Conservation (phyloP, 148 eudicot species). For the Vaccinium corymbosum region DNA sequence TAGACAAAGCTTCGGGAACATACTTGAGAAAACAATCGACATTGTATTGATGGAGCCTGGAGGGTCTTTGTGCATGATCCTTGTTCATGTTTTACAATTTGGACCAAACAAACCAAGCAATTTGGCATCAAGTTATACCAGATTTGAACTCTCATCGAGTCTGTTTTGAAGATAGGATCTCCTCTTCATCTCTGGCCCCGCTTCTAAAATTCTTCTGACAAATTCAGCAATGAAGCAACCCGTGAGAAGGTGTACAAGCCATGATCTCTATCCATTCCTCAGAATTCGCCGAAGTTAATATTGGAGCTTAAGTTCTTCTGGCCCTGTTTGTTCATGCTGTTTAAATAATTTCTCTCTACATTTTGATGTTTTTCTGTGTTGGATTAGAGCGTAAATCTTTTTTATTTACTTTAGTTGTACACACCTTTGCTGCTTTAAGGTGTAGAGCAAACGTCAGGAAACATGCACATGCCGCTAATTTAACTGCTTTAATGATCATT, state of each 20-base stretch:
- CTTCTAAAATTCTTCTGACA: not conserved
- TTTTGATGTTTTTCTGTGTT: not conserved
- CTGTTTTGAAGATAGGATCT: not conserved
- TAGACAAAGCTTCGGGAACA: not conserved
- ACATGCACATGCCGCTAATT: not conserved
- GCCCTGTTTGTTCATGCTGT: no score
- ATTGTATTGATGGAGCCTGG: not conserved
- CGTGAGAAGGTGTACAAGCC: not conserved
- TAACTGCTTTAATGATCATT: not conserved
- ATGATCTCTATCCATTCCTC: not conserved
- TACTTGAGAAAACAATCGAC: not conserved
- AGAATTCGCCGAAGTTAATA: not conserved
- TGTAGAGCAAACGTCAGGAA: not conserved
- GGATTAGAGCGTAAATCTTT: not conserved
- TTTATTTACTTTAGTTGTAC: not conserved
- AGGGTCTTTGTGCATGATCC: not conserved
- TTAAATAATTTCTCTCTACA: not conserved
- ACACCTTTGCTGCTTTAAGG: not conserved
- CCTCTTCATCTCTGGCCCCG: not conserved
- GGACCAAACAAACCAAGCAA: not conserved
- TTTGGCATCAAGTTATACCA: not conserved
- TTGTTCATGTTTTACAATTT: not conserved
- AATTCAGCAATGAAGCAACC: no score
- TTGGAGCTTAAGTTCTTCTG: not conserved
- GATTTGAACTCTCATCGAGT: not conserved